Evolutionary conservation across 176 grass and related monocot species (phyloP).

Genomic region (Themeda triandra): DNA sequence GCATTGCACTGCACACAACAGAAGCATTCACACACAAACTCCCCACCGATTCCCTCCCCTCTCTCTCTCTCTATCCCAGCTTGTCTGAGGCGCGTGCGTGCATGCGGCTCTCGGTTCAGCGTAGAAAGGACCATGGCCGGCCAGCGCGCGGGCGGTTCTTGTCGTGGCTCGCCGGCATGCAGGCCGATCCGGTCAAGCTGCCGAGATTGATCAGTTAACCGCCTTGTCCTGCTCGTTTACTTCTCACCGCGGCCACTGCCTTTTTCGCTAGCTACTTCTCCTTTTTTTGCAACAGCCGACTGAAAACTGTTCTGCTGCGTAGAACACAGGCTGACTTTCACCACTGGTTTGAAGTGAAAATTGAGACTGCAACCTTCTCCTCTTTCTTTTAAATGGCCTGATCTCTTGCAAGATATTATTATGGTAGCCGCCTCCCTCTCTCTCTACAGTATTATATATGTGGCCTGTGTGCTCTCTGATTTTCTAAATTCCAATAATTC

Average conservation of each 20-base stretch:
- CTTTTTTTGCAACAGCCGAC: background rate
- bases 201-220: background rate
- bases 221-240: background rate
- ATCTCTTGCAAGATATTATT: background rate
- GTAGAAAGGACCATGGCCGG: constrained; percentile 20
- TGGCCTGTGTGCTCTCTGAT: background rate
- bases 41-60: background rate
- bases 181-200: background rate
- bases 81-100: background rate
- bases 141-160: constrained; percentile 28
- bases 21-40: constrained; percentile 38
- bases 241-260: background rate
- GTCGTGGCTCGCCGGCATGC: background rate
- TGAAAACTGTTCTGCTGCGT: background rate
- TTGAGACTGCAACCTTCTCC: no score
- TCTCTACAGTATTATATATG: background rate
- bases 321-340: constrained; percentile 3
- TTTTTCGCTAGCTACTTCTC: background rate
- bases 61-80: background rate
- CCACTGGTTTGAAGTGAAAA: background rate
- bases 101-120: constrained; percentile 1
- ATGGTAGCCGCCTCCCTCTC: rapidly evolving
- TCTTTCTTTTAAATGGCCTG: no score
- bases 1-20: background rate
- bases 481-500: background rate